Base-by-base conservation (phyloP, 352 stramenopile species). In the Globisporangium parvum region DNA sequence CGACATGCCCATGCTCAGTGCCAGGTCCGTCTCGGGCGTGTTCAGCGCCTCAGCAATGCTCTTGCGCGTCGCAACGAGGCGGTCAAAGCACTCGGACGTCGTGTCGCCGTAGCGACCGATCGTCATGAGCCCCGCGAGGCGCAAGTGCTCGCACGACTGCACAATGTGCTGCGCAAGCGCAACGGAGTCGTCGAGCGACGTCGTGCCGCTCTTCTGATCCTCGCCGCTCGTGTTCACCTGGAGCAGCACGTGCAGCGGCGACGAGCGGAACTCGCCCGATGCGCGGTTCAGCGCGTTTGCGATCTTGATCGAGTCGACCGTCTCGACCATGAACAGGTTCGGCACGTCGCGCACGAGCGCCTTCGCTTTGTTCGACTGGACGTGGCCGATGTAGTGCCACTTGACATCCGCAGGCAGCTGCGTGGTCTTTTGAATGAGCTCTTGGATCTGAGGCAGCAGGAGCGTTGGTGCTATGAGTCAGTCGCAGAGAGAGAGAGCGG, bases 1-100 rank as follows among this genome's bases (percentile, higher is more conserved):
- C n/a, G 90, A 98, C 97, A 99, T 99, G 62, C 97, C 97, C 97
- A 99, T 99, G 60, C 92, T 98, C 23, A 99, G 81, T 59, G 93
- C 96, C 21, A 99, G 68, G 3, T 85, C 70, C 2, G 77, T 67
- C 44, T 85, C 71, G 20, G 88, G 47, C 39, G 74, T 67, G n/a
- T 66, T 66, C 18, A 96, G 71, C 8, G 79, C 73, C 26, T 85
- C 76, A 8, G 85, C 84, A 40, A 96, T 65, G 17, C 69, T 44
- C 61, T 81, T 75, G 23, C 91, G 77, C 56, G 76, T 96, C 18
- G 69, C 63, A 20, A 84, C 74, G 11, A 98, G 76, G 33, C 69
- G 81, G 51, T 98, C 84, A 62, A 98, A 98, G 70, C 91, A 98
- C 51, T 85, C 72, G 60, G 72, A 85, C 33, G 81, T 93, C 18